Base-by-base conservation (phyloP, 1,284 basidiomycete genomes). In the Hypsizygus ulmarius region DNA sequence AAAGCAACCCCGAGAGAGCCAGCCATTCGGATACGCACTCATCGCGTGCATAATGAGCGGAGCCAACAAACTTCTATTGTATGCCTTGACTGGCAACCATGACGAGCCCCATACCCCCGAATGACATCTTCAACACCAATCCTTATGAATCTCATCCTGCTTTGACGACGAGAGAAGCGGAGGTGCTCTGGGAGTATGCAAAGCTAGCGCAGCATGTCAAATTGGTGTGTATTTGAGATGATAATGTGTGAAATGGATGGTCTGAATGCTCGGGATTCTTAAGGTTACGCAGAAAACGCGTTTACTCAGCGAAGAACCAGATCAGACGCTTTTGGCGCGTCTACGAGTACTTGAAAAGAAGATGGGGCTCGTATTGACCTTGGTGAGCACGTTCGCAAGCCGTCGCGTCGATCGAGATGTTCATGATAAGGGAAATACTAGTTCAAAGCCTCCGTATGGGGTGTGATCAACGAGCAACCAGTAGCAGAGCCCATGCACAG, bases 391-490 rank as follows among this genome's bases (percentile, higher is more conserved):
- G 12, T 30, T 40, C 43, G 37, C 11, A 25, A 41, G 43, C 15
- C 28, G 19, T 35, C 18, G 29, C 36, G 29, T 36, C 15, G 33
- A 47, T 51, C 11, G n/a, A 27, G 34, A 8, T 8, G 25, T 42
- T 36, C 36, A 53, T 55, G 39, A 49, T 29, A 28, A 14, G 39
- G 18, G 15, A 14, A 27, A 42, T 54, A 55, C 2, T 66, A 96
- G 87, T 96, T 93, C 77, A 93, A 94, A 70, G 93, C 93, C 0
- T 93, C 92, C 11, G 93, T 97, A 0, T 97, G 93, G 93, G 90
- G 88, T 7, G 87, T 95, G 39, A 87, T 97, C 60, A 90, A 93
- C 63, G 90, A 96, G 57, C 87, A 90, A 57, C 79, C 85, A 45
- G 74, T 75, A 30, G 69, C 73, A 35, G 77, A 80, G 33, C 56